Conservation (phyloP, 495 filamentous ascomycete species). For the Xylona heveae region DNA sequence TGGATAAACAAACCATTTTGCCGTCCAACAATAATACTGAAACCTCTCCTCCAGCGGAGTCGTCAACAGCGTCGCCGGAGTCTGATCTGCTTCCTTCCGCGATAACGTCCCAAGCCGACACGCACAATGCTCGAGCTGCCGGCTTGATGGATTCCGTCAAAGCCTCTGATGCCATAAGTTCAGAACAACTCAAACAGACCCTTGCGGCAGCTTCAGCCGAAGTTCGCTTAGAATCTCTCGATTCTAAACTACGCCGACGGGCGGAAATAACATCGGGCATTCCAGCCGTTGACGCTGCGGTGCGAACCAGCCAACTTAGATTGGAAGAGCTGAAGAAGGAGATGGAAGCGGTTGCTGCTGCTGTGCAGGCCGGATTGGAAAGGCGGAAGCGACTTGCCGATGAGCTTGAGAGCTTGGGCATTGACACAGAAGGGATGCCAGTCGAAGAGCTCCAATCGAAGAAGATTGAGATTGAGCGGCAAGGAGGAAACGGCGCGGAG, state of each 20-base stretch:
- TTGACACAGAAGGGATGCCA: constrained; percentile 22
- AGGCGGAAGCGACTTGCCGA: constrained; percentile 13
- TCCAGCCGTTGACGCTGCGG: constrained; percentile 31
- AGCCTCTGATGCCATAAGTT: too few relatives aligned
- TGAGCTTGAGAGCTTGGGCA: constrained; percentile 25
- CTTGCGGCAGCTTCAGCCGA: too few relatives aligned
- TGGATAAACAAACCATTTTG: too few relatives aligned
- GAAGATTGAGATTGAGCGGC: constrained; percentile 9
- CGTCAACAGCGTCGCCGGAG: too few relatives aligned
- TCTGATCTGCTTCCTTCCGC: too few relatives aligned
- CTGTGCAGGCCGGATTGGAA: constrained; percentile 27
- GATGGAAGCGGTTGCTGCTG: constrained; percentile 33
- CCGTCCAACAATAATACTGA: too few relatives aligned
- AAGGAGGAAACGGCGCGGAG: constrained; percentile 2
- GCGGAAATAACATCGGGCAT: constrained; percentile 34
- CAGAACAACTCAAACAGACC: too few relatives aligned
- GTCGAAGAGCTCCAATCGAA: constrained; percentile 20
- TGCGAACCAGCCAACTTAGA: constrained; percentile 25
- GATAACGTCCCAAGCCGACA: too few relatives aligned
- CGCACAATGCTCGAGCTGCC: too few relatives aligned
- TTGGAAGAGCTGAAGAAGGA: constrained; percentile 33
- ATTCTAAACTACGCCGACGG: constrained; percentile 21
- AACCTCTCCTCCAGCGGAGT: too few relatives aligned
- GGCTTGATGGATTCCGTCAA: too few relatives aligned
- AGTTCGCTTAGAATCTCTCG: constrained; percentile 12